Evolutionary conservation across 768 basidiomycete genomes (phyloP), one percentile per base, ranked within the genome.

Genomic region (Tylopilus subfusipes): DNA sequence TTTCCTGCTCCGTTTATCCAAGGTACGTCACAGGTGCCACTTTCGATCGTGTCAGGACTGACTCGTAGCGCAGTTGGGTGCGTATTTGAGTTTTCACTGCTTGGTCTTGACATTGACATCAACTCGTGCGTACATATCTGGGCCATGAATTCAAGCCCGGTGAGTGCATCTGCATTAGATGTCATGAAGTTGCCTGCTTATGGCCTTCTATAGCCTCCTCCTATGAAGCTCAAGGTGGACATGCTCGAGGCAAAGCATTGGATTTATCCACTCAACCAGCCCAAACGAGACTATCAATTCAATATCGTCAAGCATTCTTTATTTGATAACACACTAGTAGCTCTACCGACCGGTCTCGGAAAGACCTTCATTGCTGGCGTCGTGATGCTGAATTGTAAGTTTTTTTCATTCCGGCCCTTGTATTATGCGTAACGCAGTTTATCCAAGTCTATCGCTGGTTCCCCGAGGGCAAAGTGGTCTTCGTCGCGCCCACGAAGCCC

Each of bases 291-390:
- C 60, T 99, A 98, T 64, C 97, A 99, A 63, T 95, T 80, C 68
- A 96, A 97, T 55, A 98, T 99, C 55, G 88, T 93, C 54, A 84
- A 80, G 63, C 78, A 82, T 29, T 89, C 85, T 62, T 77, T 99
- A 22, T 93, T 90, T 64, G 90, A 98, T 24, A 98, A 99, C 65
- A 90, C 92, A 8, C 81, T 99, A 9, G 94, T 98, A 27, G 89
- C 94, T 0, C 74, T 99, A 14, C 97, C 97, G 2, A 99, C 97
- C 0, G 97, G 97, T 42, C 75, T 98, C 13, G 97, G 97, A 16
- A 99, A 99, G 74, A 99, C 97, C 0, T 98, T 99, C 64, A 89
- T 99, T 55, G 97, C 97, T 4, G 94, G 96, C 1, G 93, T 92
- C 3, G 82, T 99, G 21, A 98, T 99, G 96, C 73, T 95, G 27